Evolutionary conservation across 2,329 filamentous ascomycete genomes (phyloP).

Genomic region (Calonectria leucothoes): DNA sequence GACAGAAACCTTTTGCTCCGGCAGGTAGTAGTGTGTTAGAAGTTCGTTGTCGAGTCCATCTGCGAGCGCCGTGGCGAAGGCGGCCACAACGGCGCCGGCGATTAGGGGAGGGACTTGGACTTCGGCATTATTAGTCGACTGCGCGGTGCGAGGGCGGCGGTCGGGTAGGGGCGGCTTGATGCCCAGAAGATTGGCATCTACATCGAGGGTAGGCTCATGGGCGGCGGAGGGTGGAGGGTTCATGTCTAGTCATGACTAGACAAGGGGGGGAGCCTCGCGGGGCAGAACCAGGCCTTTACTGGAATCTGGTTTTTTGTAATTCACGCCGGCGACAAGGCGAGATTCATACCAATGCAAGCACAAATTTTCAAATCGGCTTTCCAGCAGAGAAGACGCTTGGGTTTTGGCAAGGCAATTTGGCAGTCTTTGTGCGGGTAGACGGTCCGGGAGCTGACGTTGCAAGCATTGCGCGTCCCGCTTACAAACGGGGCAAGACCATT

Average conservation of each 20-base stretch:
- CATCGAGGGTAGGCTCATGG: slow-evolving; percentile 24
- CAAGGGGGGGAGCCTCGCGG: slow-evolving; percentile 20
- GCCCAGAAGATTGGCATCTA: slow-evolving; percentile 30
- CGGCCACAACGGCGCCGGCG: slow-evolving; percentile 47
- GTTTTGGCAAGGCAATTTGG: slow-evolving; percentile 4
- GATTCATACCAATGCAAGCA: slow-evolving; percentile 8
- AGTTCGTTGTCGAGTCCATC: slow-evolving; percentile 50
- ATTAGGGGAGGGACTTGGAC: slow-evolving; percentile 50
- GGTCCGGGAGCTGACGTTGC: slow-evolving; percentile 44
- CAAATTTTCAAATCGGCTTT: not conserved
- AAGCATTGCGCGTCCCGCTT: slow-evolving; percentile 50
- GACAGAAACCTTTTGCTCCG: slow-evolving; percentile 45
- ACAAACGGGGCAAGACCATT: slow-evolving; percentile 41
- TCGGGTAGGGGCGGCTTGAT: slow-evolving; percentile 50
- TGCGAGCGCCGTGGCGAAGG: slow-evolving; percentile 50
- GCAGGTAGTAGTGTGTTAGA: slow-evolving; percentile 51
- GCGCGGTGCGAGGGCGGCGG: slow-evolving; percentile 42
- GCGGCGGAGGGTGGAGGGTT: slow-evolving; percentile 38
- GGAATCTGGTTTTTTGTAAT: not conserved
- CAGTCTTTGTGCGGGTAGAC: slow-evolving; percentile 6
- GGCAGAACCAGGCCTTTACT: slow-evolving; percentile 1
- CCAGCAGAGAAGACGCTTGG: not conserved
- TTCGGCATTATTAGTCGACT: slow-evolving; percentile 45
- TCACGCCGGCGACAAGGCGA: not conserved
- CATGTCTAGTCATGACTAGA: slow-evolving; percentile 41